Percentiles rank a stretch among this genome's conserved stretches.
phyloP scores from a whole-genome alignment of 768 basidiomycete species.

The Lentinula boryana region DNA sequence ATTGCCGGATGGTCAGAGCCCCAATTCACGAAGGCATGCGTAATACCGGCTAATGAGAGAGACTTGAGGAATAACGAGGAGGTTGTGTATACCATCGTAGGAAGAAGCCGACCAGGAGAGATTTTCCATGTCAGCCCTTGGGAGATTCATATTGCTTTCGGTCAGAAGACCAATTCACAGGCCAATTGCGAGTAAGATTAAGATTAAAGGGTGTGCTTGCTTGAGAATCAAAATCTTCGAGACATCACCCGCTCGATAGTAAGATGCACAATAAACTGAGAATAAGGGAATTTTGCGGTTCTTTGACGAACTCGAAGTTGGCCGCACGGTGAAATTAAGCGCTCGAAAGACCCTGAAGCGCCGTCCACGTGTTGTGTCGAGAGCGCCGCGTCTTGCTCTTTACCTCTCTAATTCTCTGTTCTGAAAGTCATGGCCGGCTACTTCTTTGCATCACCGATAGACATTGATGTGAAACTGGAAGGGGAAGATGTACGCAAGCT shows the following conservation, averaged over 20 bases:
- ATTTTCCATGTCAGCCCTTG: background rate
- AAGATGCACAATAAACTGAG: too few species aligned
- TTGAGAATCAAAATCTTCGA: too few species aligned
- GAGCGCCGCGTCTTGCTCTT: background rate
- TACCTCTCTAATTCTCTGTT: too few species aligned
- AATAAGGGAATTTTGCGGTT: too few species aligned
- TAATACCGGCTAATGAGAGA: conserved; percentile 51
- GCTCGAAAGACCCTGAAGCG: background rate
- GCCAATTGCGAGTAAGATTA: background rate
- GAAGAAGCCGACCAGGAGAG: background rate
- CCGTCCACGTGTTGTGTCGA: background rate
- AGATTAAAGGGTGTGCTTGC: background rate
- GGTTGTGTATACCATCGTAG: conserved; percentile 28
- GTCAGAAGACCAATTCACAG: background rate
- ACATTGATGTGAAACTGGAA: conserved; percentile 84
- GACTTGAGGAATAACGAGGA: conserved; percentile 58
- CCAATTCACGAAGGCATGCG: conserved; percentile 71
- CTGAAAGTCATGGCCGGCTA: conserved; percentile 64
- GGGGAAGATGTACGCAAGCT: conserved; percentile 85
- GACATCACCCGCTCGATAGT: too few species aligned
- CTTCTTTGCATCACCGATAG: conserved; percentile 89
- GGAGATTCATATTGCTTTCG: background rate
- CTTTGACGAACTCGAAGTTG: too few species aligned
- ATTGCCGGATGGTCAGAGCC: conserved; percentile 72
- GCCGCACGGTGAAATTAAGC: too few species aligned